Conservation (phyloP, 1,139 yeast genomes). For the Spencermartinsiella ligniputridi region DNA sequence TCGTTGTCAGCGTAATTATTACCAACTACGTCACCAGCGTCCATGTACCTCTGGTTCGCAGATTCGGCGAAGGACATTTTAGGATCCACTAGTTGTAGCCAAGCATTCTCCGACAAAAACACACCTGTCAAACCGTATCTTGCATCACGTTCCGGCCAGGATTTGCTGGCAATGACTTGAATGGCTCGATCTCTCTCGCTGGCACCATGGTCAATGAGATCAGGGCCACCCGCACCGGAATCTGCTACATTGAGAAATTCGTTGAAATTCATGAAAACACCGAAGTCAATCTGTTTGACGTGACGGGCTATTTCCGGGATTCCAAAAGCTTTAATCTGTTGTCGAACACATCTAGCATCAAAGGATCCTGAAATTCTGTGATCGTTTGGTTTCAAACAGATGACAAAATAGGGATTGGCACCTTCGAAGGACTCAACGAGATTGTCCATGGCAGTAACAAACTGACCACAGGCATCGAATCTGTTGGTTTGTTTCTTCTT, state of each 20-base stretch:
- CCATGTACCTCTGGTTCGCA: slow-evolving; percentile 26
- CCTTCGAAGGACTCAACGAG: slow-evolving; percentile 37
- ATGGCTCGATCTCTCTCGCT: slow-evolving; percentile 36
- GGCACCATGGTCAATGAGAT: slow-evolving; percentile 16
- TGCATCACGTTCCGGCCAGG: slow-evolving; percentile 39
- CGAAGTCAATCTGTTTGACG: slow-evolving; percentile 36
- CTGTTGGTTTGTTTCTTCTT: slow-evolving; percentile 20
- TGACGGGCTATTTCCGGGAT: slow-evolving; percentile 39
- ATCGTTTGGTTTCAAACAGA: slow-evolving; percentile 41
- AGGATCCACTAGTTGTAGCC: slow-evolving; percentile 40
- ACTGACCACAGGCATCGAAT: slow-evolving; percentile 35
- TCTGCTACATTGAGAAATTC: slow-evolving; percentile 34
- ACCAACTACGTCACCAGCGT: slow-evolving; percentile 21
- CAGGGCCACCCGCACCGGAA: slow-evolving; percentile 20
- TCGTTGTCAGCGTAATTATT: slow-evolving; percentile 26
- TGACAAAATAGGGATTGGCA: slow-evolving; percentile 39
- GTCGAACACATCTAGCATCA: slow-evolving; percentile 41
- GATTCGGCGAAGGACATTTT: slow-evolving; percentile 33
- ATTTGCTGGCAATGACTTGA: slow-evolving; percentile 28
- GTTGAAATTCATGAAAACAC: slow-evolving; percentile 37
- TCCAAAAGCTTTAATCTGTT: slow-evolving; percentile 40
- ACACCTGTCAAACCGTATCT: slow-evolving; percentile 40
- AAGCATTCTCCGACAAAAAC: slow-evolving; percentile 38
- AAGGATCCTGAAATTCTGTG: slow-evolving; percentile 35
- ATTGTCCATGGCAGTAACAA: slow-evolving; percentile 33